Evolutionary conservation across 495 filamentous ascomycete genomes (phyloP), one percentile per base, ranked within the genome.

Genomic region (Cladorrhinum samala): DNA sequence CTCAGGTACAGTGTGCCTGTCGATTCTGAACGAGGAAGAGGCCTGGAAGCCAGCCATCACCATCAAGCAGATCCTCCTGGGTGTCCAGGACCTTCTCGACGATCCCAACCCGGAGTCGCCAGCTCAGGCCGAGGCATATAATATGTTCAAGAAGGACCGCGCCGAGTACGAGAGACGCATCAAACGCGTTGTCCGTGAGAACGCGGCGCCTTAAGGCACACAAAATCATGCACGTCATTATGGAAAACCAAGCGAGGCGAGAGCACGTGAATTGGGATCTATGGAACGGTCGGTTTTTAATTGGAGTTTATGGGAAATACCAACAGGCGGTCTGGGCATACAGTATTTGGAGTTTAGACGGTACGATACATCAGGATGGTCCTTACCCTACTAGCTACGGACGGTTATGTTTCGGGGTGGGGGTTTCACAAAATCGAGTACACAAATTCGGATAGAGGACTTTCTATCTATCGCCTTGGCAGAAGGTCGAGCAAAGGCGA

Each of bases 31-130:
- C 70, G 94, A 99, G 68, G 93, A 99, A 56, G 93, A 99, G 64
- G 93, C 87, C 8, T 99, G 94, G 93, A 90, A 91, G 66, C 93
- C 93, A 8, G 91, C 94, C 1, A 99, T 97, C 65, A 99, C 94
- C 3, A 89, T 97, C 67, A 95, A 95, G 72, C 89, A 96, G 65
- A 95, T 99, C 55, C 82, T 97, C 7, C 80, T 97, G 2, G 93
- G 93, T 38, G 91, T 97, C 46, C 93, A 99, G 68, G 91, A 95
- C 61, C 79, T 99, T 7, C 79, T 99, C 7, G 83, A 99, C 63
- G 91, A 97, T 61, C 94, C 94, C 17, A 99, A 99, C 64, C 94
- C 94, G 0, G 93, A 97, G 39, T 95, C 89, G 1, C 93, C 93
- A 2, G 93, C 93, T 2, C 93, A 99, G 70, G 93, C 92, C 13